Conservation (phyloP, 805 yeast species). For the Yarrowia keelungensis region DNA sequence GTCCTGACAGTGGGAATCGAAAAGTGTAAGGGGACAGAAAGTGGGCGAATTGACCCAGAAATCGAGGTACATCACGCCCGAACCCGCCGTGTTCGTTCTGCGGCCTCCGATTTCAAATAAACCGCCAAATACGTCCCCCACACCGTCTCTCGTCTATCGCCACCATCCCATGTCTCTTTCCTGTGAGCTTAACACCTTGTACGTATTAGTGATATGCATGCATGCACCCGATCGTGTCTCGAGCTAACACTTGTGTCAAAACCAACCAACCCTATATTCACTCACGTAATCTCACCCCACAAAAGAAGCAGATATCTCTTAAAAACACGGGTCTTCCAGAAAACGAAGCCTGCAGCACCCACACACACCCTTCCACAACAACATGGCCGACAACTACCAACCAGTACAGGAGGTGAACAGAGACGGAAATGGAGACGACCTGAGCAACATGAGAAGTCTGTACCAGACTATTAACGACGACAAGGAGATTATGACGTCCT, state of each 20-base stretch:
- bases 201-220: slow-evolving; percentile 1
- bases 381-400: background rate
- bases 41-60: background rate
- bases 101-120: too few relatives aligned
- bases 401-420: background rate
- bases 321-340: background rate
- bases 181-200: background rate
- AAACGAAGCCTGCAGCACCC: too few relatives aligned
- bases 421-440: slow-evolving; percentile 11
- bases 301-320: background rate
- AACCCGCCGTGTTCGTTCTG: too few relatives aligned
- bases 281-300: slow-evolving; percentile 22
- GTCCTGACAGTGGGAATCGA: background rate
- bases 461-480: slow-evolving; percentile 18
- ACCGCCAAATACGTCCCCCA: too few relatives aligned
- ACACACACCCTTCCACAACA: background rate
- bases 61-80: too few relatives aligned
- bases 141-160: background rate
- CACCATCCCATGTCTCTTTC: background rate
- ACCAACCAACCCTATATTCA: background rate
- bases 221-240: slow-evolving; percentile 33
- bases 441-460: slow-evolving; percentile 23
- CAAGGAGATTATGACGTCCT: slow-evolving; percentile 1
- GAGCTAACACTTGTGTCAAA: slow-evolving; percentile 13
- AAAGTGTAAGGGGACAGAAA: background rate